phyloP scores from a whole-genome alignment of 1,284 basidiomycete species.

The Tilletia horrida region DNA sequence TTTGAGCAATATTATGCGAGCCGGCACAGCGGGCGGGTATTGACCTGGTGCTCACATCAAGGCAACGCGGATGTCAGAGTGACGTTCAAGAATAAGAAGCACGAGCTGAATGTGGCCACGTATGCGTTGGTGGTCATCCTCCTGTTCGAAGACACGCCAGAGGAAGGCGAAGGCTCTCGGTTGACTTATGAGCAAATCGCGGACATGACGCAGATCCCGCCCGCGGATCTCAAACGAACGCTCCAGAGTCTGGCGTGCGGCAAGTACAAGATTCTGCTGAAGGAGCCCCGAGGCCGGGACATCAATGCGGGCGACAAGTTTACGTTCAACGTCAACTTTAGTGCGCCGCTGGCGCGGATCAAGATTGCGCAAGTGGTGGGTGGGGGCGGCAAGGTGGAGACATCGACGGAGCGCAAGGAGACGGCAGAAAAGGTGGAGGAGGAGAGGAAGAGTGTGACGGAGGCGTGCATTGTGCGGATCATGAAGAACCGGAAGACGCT shows the following conservation, averaged over 20 bases:
- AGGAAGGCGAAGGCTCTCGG: slow-evolving; percentile 17
- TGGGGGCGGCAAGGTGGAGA: slow-evolving; percentile 70
- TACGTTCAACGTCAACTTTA: slow-evolving; percentile 81
- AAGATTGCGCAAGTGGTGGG: slow-evolving; percentile 84
- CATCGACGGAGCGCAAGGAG: slow-evolving; percentile 78
- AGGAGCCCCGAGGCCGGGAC: slow-evolving; percentile 83
- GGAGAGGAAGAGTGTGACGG: slow-evolving; percentile 68
- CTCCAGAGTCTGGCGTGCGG: slow-evolving; percentile 94
- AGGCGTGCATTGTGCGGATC: slow-evolving; percentile 79
- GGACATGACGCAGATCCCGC: slow-evolving; percentile 61
- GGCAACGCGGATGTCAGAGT: slow-evolving; percentile 87
- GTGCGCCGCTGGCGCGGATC: slow-evolving; percentile 77
- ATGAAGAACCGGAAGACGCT: slow-evolving; percentile 96
- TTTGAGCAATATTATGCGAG: slow-evolving; percentile 89
- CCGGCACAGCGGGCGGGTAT: slow-evolving; percentile 79
- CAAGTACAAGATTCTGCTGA: slow-evolving; percentile 90
- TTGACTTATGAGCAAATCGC: slow-evolving; percentile 36
- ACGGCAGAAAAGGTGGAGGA: slow-evolving; percentile 88
- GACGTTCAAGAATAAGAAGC: slow-evolving; percentile 72
- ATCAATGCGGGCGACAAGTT: slow-evolving; percentile 74
- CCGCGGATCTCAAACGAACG: slow-evolving; percentile 78
- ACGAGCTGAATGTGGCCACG: slow-evolving; percentile 91
- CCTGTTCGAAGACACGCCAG: slow-evolving; percentile 68
- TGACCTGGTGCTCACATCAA: slow-evolving; percentile 90
- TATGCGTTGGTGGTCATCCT: slow-evolving; percentile 83